phyloP scores from a whole-genome alignment of 1,139 yeast genomes.

The Kurtzmaniella natalensis region DNA sequence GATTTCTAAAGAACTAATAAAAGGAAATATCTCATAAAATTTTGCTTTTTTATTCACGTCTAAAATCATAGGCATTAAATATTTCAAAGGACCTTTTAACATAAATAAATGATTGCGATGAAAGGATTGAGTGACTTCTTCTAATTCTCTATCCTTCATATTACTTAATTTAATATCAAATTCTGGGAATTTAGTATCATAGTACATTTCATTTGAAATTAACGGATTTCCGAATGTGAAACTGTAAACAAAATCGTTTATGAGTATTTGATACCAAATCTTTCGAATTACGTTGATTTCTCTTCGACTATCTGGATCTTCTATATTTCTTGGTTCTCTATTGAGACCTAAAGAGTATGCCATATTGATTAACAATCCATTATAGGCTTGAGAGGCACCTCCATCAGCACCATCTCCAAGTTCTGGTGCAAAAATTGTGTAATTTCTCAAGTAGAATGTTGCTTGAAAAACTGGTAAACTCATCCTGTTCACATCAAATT shows the following conservation, averaged over 20 bases:
- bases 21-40: slow-evolving; percentile 6
- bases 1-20: slow-evolving; percentile 8
- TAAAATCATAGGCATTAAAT: slow-evolving; percentile 5
- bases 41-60: slow-evolving; percentile 5
- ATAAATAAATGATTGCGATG: slow-evolving; percentile 2
- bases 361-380: slow-evolving; percentile 44
- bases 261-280: slow-evolving; percentile 46
- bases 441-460: slow-evolving; percentile 21
- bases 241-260: slow-evolving; percentile 30
- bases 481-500: slow-evolving; percentile 29
- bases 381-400: slow-evolving; percentile 35
- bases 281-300: slow-evolving; percentile 43
- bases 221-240: slow-evolving; percentile 38
- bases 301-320: slow-evolving; percentile 19
- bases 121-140: slow-evolving; percentile 15
- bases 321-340: slow-evolving; percentile 44
- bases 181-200: slow-evolving; percentile 35
- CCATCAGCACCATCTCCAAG: slow-evolving; percentile 20
- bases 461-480: slow-evolving; percentile 42
- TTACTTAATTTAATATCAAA: slow-evolving; percentile 22
- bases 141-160: slow-evolving; percentile 23
- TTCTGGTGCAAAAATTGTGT: slow-evolving; percentile 27
- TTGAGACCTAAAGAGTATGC: slow-evolving; percentile 50
- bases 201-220: slow-evolving; percentile 23
- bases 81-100: slow-evolving; percentile 8